Evolutionary conservation across 352 stramenopile species (phyloP), one percentile per base, ranked within the genome.

Genomic region (Phytopythium litorale): DNA sequence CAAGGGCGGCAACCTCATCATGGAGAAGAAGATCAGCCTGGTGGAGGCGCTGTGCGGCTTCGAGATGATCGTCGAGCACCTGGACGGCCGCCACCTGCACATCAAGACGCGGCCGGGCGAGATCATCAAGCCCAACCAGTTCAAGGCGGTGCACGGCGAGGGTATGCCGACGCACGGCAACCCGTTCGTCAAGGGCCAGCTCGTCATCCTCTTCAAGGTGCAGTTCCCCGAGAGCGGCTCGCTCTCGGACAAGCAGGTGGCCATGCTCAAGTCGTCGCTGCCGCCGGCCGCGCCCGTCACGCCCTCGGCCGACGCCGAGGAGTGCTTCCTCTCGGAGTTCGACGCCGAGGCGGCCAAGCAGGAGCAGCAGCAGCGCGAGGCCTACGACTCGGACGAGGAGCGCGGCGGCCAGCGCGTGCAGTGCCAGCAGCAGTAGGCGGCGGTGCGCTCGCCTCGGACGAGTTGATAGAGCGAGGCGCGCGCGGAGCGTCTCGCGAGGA

Each of bases 111-210:
- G 79, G 48, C 89, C 94, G 28, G 94, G 92, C 61, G 90, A 98
- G 79, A 86, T 98, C 63, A 98, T 98, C 64, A 92, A 94, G 79
- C 88, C 86, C 43, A 92, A 96, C 73, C 78, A 89, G 76, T 91
- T 98, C 64, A 98, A 98, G 78, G 81, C 94, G 21, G 86, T 99
- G 37, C 80, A 94, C 51, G 89, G 94, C 65, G 97, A 99, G 69
- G 98, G 98, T 53, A 99, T 99, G 98, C 97, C 97, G 19, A 96
- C 94, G 25, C 88, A 97, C 71, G 96, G 97, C 54, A 99, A 99
- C 77, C 96, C 96, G 30, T 99, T 99, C 70, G 92, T 98, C 23
- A 97, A 98, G 78, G 98, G 98, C n/a, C 92, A 98, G 65, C 81
- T 99, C 25, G 99, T 99, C 46, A 96, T 99, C 62, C 70, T 98